phyloP scores from a whole-genome alignment of 495 filamentous ascomycete species.

The Cairneyella variabilis region DNA sequence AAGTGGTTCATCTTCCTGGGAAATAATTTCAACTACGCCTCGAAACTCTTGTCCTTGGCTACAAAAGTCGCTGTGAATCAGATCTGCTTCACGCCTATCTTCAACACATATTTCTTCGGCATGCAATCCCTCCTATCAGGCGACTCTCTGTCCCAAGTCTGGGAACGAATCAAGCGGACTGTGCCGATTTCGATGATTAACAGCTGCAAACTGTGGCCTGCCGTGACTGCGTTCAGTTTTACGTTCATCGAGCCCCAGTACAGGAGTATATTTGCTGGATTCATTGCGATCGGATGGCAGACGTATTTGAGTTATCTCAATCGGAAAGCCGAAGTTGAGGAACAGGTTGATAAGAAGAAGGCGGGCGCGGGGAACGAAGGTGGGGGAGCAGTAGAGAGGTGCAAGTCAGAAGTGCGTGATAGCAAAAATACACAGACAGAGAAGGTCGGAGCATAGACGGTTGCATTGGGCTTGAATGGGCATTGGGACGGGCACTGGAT shows the following conservation, averaged over 20 bases:
- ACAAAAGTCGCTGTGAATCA: conserved; percentile 83
- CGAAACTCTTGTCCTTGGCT: conserved; percentile 61
- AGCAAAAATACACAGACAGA: not conserved
- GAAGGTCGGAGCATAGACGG: conserved; percentile 4
- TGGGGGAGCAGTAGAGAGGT: not conserved
- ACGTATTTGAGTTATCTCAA: conserved; percentile 85
- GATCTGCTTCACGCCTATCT: conserved; percentile 74
- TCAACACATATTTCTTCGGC: conserved; percentile 91
- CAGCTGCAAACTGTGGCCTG: conserved; percentile 85
- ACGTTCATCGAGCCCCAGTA: conserved; percentile 76
- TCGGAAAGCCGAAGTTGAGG: conserved; percentile 61
- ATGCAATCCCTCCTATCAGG: conserved; percentile 65
- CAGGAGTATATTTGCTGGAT: conserved; percentile 71
- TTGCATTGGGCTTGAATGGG: not conserved
- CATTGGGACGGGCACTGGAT: not conserved
- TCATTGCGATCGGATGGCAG: conserved; percentile 85
- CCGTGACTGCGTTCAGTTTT: conserved; percentile 83
- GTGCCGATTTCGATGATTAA: conserved; percentile 75
- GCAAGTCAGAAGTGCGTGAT: not conserved
- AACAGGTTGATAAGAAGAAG: conserved; percentile 25
- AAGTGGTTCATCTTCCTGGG: conserved; percentile 84
- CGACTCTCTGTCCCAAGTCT: conserved; percentile 55
- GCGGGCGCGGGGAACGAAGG: not conserved
- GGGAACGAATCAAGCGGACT: conserved; percentile 67
- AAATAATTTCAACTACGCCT: conserved; percentile 74